These are phyloP conservation scores for Kwoniella sp. DNA, from an alignment of 768 basidiomycete genomes.

Conservation along the genomic window DNA sequence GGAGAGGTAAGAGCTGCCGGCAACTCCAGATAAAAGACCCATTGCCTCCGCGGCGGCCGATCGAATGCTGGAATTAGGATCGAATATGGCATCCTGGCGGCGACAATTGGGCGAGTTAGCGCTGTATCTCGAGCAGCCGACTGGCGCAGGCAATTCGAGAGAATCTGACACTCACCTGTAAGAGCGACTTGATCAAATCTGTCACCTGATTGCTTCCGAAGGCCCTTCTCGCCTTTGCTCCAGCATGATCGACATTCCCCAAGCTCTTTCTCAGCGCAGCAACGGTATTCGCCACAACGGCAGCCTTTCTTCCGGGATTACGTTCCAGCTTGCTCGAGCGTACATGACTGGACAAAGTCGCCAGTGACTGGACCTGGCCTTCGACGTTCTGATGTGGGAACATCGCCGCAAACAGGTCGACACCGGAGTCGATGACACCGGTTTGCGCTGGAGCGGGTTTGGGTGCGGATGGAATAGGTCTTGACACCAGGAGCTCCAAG, in stretches of 20 bases:
- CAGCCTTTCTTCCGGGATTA: conserved; percentile 82
- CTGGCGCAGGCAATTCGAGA: not conserved
- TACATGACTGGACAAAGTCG: conserved; percentile 57
- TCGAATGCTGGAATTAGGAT: conserved; percentile 76
- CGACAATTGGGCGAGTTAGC: conserved; percentile 6
- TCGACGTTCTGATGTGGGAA: conserved; percentile 74
- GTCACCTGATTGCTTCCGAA: conserved; percentile 48
- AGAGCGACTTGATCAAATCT: conserved; percentile 63
- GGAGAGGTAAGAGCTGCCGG: conserved; percentile 80
- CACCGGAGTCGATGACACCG: conserved; percentile 81
- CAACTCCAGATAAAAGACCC: conserved; percentile 80
- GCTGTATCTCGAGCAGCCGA: conserved; percentile 13
- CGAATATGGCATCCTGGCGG: conserved; percentile 79
- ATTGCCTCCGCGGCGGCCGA: conserved; percentile 82
- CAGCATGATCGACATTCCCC: conserved; percentile 46
- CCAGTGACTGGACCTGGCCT: conserved; percentile 54
- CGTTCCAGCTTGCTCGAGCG: conserved; percentile 79
- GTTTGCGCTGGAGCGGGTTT: conserved; percentile 77
- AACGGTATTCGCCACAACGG: conserved; percentile 76
- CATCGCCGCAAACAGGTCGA: conserved; percentile 80
- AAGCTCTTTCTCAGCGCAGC: conserved; percentile 74
- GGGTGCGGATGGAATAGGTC: conserved; percentile 47
- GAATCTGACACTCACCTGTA: conserved; percentile 67
- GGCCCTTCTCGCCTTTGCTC: conserved; percentile 40
- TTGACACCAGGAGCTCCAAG: conserved; percentile 65